Percentiles rank a stretch among this genome's conserved stretches.
phyloP scores from a whole-genome alignment of 176 grass and related monocot species.

The Microstegium vimineum region DNA sequence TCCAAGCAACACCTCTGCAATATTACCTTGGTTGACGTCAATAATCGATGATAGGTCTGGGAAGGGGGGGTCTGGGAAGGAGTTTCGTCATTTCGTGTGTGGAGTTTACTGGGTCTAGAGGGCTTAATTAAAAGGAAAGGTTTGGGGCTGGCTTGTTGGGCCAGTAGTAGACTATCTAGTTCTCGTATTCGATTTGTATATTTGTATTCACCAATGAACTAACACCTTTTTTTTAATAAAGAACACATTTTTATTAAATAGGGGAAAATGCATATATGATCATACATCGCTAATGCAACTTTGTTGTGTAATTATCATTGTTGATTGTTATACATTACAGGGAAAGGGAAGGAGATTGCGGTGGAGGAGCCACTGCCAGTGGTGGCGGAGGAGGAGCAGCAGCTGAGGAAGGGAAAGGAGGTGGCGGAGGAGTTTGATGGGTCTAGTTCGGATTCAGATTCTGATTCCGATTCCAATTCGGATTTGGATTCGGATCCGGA shows the following conservation, averaged over 20 bases:
- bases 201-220: too few relatives aligned
- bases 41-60: neutral
- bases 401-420: neutral
- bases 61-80: too few relatives aligned
- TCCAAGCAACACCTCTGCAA: neutral
- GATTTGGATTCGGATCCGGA: neutral
- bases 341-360: neutral
- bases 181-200: too few relatives aligned
- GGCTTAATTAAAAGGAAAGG: neutral
- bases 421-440: neutral
- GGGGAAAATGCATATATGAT: neutral
- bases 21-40: neutral
- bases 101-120: too few relatives aligned
- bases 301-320: neutral
- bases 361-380: neutral
- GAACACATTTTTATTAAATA: neutral
- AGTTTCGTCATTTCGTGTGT: too few relatives aligned
- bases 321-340: neutral
- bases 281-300: too few relatives aligned
- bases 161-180: neutral
- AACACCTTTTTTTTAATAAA: too few relatives aligned
- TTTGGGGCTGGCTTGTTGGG: neutral
- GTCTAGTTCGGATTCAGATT: neutral
- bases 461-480: too few relatives aligned
- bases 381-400: neutral